Base-by-base conservation (phyloP, 2,329 filamentous ascomycete genomes). In the Mariannaea elegans region DNA sequence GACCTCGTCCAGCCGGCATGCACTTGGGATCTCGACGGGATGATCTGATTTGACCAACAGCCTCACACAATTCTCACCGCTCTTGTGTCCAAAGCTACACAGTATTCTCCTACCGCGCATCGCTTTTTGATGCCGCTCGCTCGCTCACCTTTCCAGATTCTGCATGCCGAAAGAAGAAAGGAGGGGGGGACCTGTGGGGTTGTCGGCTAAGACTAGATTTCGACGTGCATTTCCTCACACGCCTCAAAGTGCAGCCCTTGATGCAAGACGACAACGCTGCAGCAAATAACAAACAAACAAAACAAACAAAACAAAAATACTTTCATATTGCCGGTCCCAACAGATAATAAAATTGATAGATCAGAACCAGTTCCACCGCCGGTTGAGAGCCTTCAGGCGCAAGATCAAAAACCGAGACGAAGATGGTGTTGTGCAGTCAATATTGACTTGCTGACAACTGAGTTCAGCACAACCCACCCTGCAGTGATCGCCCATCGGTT, bases 41-140 rank as follows among this genome's bases (percentile, higher is more conserved):
- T 14, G n/a, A n/a, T n/a, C n/a, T 19, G n/a, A 47, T 38, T 39
- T 39, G 51, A 54, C 27, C 12, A 19, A 27, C 13, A 7, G 41
- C 24, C 41, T 42, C 32, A 23, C 42, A 29, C 51, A 54, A 54
- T 46, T 54, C 51, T 46, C 51, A 54, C 51, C 51, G 51, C 51
- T 47, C 32, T 23, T 27, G 36, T 23, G 19, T 42, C 12, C 16
- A 36, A 23, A 24, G 14, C 47, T 38, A 32, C 27, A 29, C 34
- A 12, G 27, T 42, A 13, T 42, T 42, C 38, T 24, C 38, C 38
- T 42, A 10, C 38, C 18, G 38, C 23, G 38, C 23, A 4, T 42
- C 27, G 7, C 38, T 19, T 36, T n/a, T n/a, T 36, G 7, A 36
- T 36, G 32, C 38, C 38, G 10, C 10, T 4, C 38, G 18, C 42